phyloP scores from a whole-genome alignment of 164 flowering plant genomes.

The Vitis labrusca region DNA sequence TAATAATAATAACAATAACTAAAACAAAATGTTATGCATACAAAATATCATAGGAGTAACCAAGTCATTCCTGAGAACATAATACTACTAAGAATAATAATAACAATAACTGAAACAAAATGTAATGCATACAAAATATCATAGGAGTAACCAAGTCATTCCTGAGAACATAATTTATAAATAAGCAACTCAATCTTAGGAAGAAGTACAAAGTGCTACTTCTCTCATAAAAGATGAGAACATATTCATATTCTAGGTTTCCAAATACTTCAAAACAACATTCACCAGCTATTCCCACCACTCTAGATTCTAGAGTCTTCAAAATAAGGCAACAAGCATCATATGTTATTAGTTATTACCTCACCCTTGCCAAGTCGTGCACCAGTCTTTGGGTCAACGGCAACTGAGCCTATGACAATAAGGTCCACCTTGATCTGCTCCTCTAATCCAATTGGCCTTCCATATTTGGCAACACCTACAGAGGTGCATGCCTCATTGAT shows the following conservation, averaged over 20 bases:
- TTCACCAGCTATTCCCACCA: background rate
- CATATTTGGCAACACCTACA: constrained; percentile 86
- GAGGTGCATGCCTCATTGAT: constrained; percentile 88
- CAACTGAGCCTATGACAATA: constrained; percentile 85
- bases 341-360: constrained; percentile 39
- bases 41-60: background rate
- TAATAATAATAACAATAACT: background rate
- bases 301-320: background rate
- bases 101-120: background rate
- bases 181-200: too few species aligned
- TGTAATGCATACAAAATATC: background rate
- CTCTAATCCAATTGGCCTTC: constrained; percentile 73
- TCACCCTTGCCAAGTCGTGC: constrained; percentile 97
- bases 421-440: constrained; percentile 81
- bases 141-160: background rate
- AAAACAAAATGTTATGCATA: background rate
- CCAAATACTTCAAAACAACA: background rate
- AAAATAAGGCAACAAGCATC: background rate
- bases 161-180: background rate
- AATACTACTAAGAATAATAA: too few species aligned
- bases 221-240: background rate
- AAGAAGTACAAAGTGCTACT: background rate
- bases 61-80: background rate
- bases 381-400: constrained; percentile 85
- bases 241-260: background rate